phyloP scores from a whole-genome alignment of 108 stramenopile species.

The Cyclotella sp. region DNA sequence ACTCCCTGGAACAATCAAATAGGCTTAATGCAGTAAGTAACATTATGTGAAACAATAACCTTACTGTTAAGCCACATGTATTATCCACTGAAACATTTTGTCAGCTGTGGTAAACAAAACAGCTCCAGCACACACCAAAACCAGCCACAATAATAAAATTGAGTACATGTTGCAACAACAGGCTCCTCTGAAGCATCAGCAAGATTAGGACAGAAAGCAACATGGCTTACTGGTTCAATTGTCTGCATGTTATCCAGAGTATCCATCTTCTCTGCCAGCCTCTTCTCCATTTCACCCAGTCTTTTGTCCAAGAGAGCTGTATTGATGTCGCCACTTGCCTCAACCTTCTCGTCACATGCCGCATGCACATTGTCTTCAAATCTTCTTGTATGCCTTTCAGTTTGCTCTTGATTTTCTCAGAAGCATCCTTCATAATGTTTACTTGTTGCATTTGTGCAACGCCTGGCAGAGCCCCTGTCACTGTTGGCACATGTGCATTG shows the following conservation, averaged over 20 bases:
- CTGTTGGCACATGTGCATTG: constrained; percentile 27
- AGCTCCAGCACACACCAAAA: neutral
- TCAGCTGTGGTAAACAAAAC: neutral
- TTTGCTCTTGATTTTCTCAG: neutral
- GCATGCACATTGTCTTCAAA: neutral
- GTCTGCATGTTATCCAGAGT: neutral
- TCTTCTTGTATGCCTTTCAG: neutral
- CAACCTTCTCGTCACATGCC: neutral
- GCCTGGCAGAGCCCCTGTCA: constrained; percentile 50
- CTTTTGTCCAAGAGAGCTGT: neutral
- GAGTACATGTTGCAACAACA: neutral
- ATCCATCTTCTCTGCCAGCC: neutral
- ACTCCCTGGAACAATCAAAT: neutral
- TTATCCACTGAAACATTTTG: neutral
- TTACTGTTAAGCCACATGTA: neutral
- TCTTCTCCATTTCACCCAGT: neutral
- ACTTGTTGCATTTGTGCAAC: constrained; percentile 4
- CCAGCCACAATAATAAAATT: neutral
- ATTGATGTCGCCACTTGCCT: neutral
- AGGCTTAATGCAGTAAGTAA: neutral
- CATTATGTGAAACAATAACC: neutral
- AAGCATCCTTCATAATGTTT: neutral
- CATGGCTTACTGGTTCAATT: neutral
- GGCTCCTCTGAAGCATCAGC: neutral
- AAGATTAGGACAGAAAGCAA: neutral